These are phyloP conservation scores for Fraxinus dipetala DNA, from an alignment of 305 asterid species.

Conservation along the genomic window DNA sequence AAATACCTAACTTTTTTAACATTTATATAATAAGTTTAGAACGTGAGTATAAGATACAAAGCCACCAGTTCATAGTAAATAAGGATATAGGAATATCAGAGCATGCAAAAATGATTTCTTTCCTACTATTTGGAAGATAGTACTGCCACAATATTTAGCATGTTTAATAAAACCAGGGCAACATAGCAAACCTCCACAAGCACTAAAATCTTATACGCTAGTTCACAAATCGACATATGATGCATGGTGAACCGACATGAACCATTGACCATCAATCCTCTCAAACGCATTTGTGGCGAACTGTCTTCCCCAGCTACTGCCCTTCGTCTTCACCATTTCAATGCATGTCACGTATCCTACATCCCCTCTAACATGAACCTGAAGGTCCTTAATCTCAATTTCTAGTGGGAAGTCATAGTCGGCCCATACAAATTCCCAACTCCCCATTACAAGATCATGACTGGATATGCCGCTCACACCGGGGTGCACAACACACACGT, in stretches of 20 bases:
- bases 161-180: background rate
- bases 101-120: background rate
- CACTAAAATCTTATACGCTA: constrained; percentile 15
- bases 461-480: constrained; percentile 97
- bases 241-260: constrained; percentile 82
- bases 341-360: constrained; percentile 74
- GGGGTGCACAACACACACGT: constrained; percentile 86
- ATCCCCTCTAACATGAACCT: constrained; percentile 73
- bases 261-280: constrained; percentile 78
- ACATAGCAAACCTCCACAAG: constrained; percentile 10
- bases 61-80: background rate
- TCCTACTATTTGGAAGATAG: background rate
- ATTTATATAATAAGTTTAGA: background rate
- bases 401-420: constrained; percentile 88
- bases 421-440: constrained; percentile 98
- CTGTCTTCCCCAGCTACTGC: constrained; percentile 95
- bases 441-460: constrained; percentile 90
- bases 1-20: background rate
- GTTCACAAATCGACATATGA: constrained; percentile 70
- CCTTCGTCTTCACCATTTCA: constrained; percentile 87
- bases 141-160: background rate
- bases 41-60: background rate
- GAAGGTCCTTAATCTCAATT: constrained; percentile 74
- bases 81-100: background rate
- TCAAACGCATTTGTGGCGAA: constrained; percentile 82